Conservation (phyloP, 345 rosid species). For the Capsella bursapastoris region DNA sequence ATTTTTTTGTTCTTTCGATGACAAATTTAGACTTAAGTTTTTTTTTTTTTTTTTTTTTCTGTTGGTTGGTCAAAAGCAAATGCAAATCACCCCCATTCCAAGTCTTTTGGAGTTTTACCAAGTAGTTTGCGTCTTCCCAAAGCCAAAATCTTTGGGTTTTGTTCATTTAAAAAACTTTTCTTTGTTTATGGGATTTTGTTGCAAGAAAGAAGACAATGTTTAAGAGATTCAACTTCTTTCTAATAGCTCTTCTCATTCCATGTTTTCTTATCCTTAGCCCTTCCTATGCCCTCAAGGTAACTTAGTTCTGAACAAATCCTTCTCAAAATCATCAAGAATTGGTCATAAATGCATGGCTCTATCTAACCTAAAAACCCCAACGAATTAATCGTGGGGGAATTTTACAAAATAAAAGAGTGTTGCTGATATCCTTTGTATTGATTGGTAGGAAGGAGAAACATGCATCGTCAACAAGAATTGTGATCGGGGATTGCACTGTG, state of each 20-base stretch:
- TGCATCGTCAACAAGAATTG: slow-evolving; percentile 61
- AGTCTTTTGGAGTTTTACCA: slow-evolving; percentile 9
- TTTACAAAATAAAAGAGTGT: background rate
- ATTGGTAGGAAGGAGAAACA: slow-evolving; percentile 73
- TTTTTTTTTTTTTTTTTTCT: background rate
- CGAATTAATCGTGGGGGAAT: background rate
- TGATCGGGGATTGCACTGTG: slow-evolving; percentile 71
- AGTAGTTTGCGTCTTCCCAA: slow-evolving; percentile 38
- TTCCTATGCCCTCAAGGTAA: slow-evolving; percentile 69
- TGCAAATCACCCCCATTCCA: slow-evolving; percentile 22
- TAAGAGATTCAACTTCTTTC: slow-evolving; percentile 47
- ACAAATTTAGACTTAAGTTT: slow-evolving; percentile 36
- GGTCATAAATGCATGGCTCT: background rate
- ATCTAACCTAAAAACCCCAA: background rate
- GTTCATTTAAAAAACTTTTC: background rate
- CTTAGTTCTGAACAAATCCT: background rate
- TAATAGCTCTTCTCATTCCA: slow-evolving; percentile 43
- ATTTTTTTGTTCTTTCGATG: background rate
- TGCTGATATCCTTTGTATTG: slow-evolving; percentile 17
- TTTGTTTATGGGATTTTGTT: slow-evolving; percentile 36
- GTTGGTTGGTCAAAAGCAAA: slow-evolving; percentile 24
- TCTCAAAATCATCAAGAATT: background rate
- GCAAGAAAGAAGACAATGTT: slow-evolving; percentile 38
- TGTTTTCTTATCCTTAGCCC: slow-evolving; percentile 47
- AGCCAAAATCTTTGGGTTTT: slow-evolving; percentile 37